A percentile compares a stretch with the other conserved stretches of the same genome.
Evolutionary conservation across 768 basidiomycete species (phyloP).

Genomic region (Calocybe gangraenosa): DNA sequence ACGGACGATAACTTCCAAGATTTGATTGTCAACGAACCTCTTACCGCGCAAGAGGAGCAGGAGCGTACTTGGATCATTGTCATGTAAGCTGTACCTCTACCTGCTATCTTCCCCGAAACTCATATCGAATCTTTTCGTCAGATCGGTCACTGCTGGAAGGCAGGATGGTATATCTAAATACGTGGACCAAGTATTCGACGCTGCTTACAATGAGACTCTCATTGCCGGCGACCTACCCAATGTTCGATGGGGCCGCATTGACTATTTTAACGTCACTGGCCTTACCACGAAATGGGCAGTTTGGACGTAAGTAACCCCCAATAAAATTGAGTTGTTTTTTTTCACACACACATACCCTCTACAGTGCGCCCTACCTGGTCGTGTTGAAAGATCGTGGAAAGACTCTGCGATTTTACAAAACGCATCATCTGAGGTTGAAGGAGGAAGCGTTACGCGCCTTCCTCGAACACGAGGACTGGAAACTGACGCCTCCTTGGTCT

Average conservation of each 20-base stretch:
- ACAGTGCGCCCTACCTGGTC: conserved; percentile 74
- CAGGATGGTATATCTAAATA: conserved; percentile 65
- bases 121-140: conserved; percentile 22
- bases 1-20: conserved; percentile 80
- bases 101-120: conserved; percentile 1
- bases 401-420: conserved; percentile 77
- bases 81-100: conserved; percentile 41
- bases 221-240: conserved; percentile 59
- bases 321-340: neutral
- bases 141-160: conserved; percentile 53
- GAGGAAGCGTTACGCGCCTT: conserved; percentile 62
- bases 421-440: conserved; percentile 56
- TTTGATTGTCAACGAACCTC: conserved; percentile 62
- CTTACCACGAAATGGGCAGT: conserved; percentile 84
- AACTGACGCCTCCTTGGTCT: conserved; percentile 62
- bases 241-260: conserved; percentile 81
- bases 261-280: conserved; percentile 80
- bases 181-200: conserved; percentile 72
- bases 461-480: conserved; percentile 62
- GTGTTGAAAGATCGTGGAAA: conserved; percentile 68
- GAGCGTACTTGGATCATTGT: conserved; percentile 74
- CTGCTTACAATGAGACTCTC: conserved; percentile 61
- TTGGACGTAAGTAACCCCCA: conserved; percentile 61
- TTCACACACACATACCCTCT: conserved; percentile 1
- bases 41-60: conserved; percentile 60